Evolutionary conservation across 1,284 basidiomycete species (phyloP).

Genomic region (Apiotrichum veenhuisii): DNA sequence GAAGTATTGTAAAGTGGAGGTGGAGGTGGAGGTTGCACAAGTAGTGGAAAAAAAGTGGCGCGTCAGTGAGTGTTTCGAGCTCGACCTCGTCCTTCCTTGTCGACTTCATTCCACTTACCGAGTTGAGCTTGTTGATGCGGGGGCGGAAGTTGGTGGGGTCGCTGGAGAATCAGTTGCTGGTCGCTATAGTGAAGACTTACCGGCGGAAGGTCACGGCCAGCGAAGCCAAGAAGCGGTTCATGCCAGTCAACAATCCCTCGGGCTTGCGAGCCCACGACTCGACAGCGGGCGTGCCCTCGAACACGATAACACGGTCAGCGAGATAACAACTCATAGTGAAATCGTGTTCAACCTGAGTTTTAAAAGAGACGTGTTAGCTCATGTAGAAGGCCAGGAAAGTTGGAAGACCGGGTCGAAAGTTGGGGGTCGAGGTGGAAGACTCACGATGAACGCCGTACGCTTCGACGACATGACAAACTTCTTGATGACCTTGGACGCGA

Average conservation of each 20-base stretch:
- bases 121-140: constrained; percentile 88
- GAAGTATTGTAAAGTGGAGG: constrained; percentile 50
- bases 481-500: constrained; percentile 94
- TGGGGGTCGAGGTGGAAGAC: neutral
- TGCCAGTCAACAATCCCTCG: constrained; percentile 48
- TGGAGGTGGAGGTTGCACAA: constrained; percentile 83
- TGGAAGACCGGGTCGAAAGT: too few relatives aligned
- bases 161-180: constrained; percentile 3
- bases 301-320: constrained; percentile 94
- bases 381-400: too few relatives aligned
- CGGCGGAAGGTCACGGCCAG: constrained; percentile 94
- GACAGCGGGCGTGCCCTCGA: constrained; percentile 78
- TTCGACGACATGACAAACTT: constrained; percentile 90
- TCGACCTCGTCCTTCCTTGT: too few relatives aligned
- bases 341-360: constrained; percentile 16
- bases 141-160: constrained; percentile 89
- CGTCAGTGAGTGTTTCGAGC: too few relatives aligned
- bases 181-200: neutral
- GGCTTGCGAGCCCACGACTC: constrained; percentile 69
- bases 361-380: neutral
- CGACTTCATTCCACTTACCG: constrained; percentile 66
- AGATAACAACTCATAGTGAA: constrained; percentile 75
- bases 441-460: constrained; percentile 84
- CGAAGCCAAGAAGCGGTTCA: constrained; percentile 72
- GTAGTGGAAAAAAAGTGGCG: too few relatives aligned